Evolutionary conservation across 2,329 filamentous ascomycete genomes (phyloP).

Genomic region (Hypoxylon sp.): DNA sequence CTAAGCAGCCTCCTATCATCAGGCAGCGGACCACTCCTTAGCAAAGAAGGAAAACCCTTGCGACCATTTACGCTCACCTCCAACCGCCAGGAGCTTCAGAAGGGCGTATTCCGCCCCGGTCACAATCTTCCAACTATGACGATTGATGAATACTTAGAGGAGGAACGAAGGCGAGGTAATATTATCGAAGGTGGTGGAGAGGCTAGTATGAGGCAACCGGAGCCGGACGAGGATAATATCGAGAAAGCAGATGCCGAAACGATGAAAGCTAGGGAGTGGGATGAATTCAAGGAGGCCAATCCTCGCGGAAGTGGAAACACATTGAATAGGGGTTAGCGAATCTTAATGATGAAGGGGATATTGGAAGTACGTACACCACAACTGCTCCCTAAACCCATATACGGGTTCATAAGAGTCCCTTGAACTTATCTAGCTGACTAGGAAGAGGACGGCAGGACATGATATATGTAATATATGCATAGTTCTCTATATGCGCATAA

Average conservation of each 20-base stretch:
- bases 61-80: conserved; percentile 91
- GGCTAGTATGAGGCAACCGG: conserved; percentile 75
- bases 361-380: neutral
- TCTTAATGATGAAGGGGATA: neutral
- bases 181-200: conserved; percentile 94
- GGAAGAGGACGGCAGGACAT: neutral
- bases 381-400: neutral
- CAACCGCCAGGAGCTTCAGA: conserved; percentile 79
- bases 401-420: neutral
- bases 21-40: conserved; percentile 80
- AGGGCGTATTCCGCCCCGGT: conserved; percentile 88
- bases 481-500: neutral
- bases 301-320: conserved; percentile 88
- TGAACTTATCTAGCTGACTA: neutral
- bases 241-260: conserved; percentile 92
- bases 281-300: conserved; percentile 93
- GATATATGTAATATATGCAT: neutral
- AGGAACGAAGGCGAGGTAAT: conserved; percentile 85
- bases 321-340: conserved; percentile 75
- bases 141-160: conserved; percentile 97
- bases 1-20: conserved; percentile 66
- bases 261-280: conserved; percentile 94
- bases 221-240: conserved; percentile 90
- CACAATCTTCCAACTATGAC: conserved; percentile 98
- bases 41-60: conserved; percentile 84